These are phyloP conservation scores for Jackrogersella multiformis DNA, from an alignment of 495 filamentous ascomycete genomes.

Conservation along the genomic window DNA sequence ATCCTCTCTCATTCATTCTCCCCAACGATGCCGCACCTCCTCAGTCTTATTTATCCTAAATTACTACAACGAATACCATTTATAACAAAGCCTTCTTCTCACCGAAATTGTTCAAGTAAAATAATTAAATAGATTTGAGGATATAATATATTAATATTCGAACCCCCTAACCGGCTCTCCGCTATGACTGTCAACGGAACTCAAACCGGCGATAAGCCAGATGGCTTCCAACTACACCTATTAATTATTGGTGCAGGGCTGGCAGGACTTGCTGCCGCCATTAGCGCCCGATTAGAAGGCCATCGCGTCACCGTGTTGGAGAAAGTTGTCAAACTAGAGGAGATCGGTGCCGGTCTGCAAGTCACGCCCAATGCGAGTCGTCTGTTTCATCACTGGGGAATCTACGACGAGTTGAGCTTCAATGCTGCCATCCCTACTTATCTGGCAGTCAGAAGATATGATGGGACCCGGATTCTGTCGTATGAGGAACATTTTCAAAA, in stretches of 20 bases:
- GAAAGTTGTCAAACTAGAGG: constrained; percentile 28
- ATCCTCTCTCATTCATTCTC: not conserved
- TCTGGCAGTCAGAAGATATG: constrained; percentile 67
- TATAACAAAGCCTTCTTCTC: not conserved
- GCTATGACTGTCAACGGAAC: constrained; percentile 5
- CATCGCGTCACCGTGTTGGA: constrained; percentile 42
- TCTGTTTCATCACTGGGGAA: constrained; percentile 63
- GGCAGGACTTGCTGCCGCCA: constrained; percentile 57
- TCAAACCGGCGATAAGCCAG: constrained; percentile 4
- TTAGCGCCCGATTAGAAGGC: constrained; percentile 45
- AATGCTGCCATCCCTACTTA: constrained; percentile 61
- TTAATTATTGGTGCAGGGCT: constrained; percentile 58
- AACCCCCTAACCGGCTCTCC: not conserved
- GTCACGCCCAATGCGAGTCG: constrained; percentile 67
- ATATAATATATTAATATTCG: not conserved
- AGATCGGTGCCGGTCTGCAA: constrained; percentile 61
- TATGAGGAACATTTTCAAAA: constrained; percentile 60
- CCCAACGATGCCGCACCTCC: constrained; percentile 1
- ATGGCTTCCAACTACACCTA: constrained; percentile 41
- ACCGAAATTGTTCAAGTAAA: not conserved
- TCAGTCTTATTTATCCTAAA: not conserved
- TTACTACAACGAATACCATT: not conserved
- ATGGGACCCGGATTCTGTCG: constrained; percentile 62
- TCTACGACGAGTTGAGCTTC: constrained; percentile 55
- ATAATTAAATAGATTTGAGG: not conserved